These are phyloP conservation scores for Theobroma cacao DNA, from an alignment of 345 rosid genomes.

Conservation along the genomic window DNA sequence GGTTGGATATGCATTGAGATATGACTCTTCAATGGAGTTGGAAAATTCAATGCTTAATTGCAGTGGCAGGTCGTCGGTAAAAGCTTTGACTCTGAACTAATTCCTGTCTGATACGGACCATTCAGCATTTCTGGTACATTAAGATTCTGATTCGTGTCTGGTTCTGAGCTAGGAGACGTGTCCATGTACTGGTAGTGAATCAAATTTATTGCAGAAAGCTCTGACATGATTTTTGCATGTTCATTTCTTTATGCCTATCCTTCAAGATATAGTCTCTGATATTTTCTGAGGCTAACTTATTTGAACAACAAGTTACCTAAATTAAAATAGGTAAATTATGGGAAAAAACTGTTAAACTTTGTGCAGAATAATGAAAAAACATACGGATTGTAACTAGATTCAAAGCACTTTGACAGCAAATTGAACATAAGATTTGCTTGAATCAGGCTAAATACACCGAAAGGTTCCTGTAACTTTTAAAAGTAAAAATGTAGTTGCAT, in stretches of 20 bases:
- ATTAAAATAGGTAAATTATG: no score
- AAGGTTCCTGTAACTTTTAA: not conserved
- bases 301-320: not conserved
- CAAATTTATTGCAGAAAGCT: not conserved
- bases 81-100: constrained; percentile 16
- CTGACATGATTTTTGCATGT: not conserved
- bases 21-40: constrained; percentile 24
- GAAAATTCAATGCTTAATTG: constrained; percentile 2
- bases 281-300: not conserved
- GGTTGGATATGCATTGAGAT: constrained; percentile 7
- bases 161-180: constrained; percentile 9
- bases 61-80: constrained; percentile 13
- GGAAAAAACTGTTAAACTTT: no score
- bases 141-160: constrained; percentile 23
- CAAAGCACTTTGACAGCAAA: not conserved
- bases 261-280: not conserved
- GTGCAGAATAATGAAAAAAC: no score
- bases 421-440: not conserved
- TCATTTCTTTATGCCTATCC: not conserved
- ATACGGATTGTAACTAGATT: no score
- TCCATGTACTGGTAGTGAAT: constrained; percentile 3
- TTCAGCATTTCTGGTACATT: constrained; percentile 18
- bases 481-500: not conserved
- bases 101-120: not conserved
- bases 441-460: not conserved